A percentile compares a stretch with the other conserved stretches of the same genome.
Conservation (phyloP, 179 eudicot genomes). For the Actinidia polygama region DNA sequence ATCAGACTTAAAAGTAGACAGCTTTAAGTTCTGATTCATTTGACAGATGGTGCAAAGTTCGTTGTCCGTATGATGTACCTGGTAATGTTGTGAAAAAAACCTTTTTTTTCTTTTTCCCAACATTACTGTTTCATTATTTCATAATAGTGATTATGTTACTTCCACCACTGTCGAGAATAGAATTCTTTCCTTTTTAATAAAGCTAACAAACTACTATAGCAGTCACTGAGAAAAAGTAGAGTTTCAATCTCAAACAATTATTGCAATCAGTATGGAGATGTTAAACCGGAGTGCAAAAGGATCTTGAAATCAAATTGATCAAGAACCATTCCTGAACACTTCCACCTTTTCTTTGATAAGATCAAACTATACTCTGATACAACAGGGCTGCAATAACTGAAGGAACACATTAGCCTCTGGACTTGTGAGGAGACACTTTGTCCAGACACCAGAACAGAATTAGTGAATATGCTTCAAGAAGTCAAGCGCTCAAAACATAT, state of each 20-base stretch:
- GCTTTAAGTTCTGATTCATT: not conserved
- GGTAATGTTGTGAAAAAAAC: not conserved
- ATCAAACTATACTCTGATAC: not conserved
- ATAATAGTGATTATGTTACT: not conserved
- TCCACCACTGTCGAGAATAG: not conserved
- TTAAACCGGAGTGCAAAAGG: slow-evolving; percentile 1
- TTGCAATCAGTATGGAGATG: not conserved
- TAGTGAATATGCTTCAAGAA: not conserved
- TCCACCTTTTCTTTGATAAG: not conserved
- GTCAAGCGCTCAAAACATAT: too few species aligned
- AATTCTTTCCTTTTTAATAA: not conserved
- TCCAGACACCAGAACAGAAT: not conserved
- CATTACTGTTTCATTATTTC: not conserved
- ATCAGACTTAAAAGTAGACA: not conserved
- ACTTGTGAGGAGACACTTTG: not conserved
- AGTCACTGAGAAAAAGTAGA: not conserved
- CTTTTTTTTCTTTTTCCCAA: not conserved
- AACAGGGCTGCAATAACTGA: not conserved
- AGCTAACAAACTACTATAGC: not conserved
- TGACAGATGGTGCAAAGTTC: not conserved
- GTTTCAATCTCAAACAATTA: not conserved
- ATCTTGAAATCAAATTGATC: not conserved
- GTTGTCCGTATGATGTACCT: not conserved
- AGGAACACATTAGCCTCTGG: too few species aligned
- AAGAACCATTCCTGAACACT: not conserved